These are phyloP conservation scores for Nemania abortiva DNA, from an alignment of 2,329 filamentous ascomycete genomes.

Conservation along the genomic window DNA sequence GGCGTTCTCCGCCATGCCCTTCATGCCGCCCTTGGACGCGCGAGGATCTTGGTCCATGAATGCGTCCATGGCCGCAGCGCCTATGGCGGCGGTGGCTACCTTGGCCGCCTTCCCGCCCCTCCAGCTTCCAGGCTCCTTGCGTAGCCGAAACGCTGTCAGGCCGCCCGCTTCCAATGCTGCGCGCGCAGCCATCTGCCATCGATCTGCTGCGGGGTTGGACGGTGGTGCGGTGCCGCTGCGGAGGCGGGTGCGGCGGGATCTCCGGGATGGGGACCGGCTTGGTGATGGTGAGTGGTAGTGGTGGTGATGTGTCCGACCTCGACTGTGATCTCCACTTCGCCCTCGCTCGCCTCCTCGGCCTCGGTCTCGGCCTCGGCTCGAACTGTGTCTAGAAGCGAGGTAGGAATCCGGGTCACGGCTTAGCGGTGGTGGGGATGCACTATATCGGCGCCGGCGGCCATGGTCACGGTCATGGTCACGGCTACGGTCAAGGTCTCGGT, in stretches of 20 bases:
- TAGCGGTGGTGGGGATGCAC: conserved; percentile 36
- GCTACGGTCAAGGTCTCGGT: conserved; percentile 25
- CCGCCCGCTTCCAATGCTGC: conserved; percentile 63
- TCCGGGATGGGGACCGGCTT: conserved; percentile 37
- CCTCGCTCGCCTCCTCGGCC: conserved; percentile 24
- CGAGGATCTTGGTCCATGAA: conserved; percentile 55
- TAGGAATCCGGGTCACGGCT: conserved; percentile 36
- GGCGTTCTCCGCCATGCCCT: conserved; percentile 50
- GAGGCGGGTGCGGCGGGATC: conserved; percentile 30
- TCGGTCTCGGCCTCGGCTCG: conserved; percentile 32
- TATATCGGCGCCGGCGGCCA: conserved; percentile 24
- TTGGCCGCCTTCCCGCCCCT: conserved; percentile 62
- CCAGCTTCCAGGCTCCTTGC: conserved; percentile 61
- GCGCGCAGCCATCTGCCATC: conserved; percentile 56
- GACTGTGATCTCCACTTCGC: conserved; percentile 39
- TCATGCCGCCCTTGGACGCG: conserved; percentile 42
- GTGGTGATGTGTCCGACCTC: conserved; percentile 38
- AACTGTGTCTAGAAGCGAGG: conserved; percentile 22
- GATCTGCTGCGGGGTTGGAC: conserved; percentile 37
- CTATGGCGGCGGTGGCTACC: conserved; percentile 62
- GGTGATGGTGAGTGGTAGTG: conserved; percentile 38
- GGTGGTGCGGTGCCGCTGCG: conserved; percentile 32
- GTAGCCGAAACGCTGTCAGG: conserved; percentile 61
- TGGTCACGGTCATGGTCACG: conserved; percentile 45
- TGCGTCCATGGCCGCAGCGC: conserved; percentile 62